Percentiles rank a stretch among this genome's conserved stretches.
Evolutionary conservation across 164 flowering plant species (phyloP).

Genomic region (Sextonia rubra): DNA sequence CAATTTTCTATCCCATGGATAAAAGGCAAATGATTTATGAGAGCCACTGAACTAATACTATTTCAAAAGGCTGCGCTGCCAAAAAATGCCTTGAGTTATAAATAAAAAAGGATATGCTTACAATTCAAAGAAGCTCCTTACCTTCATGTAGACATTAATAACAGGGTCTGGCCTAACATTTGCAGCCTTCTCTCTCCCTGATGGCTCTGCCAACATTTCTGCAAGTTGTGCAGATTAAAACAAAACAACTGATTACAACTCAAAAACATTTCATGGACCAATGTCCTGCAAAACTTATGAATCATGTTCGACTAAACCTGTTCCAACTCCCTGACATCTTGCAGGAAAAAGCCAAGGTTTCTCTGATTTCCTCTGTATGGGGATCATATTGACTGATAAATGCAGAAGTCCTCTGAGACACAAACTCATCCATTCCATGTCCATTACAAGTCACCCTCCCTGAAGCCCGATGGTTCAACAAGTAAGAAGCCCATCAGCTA

Average conservation of each 20-base stretch:
- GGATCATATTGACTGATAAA: constrained; percentile 61
- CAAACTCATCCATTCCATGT: constrained; percentile 54
- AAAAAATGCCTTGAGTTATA: too few species aligned
- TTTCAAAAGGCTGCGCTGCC: too few species aligned
- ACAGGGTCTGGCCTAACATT: constrained; percentile 36
- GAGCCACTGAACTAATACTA: too few species aligned
- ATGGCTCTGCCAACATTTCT: constrained; percentile 30
- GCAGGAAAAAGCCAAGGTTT: constrained; percentile 65
- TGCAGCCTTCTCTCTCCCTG: constrained; percentile 33
- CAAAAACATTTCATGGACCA: neutral
- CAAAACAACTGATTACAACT: neutral
- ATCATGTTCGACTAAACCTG: constrained; percentile 23
- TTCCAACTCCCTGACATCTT: constrained; percentile 67
- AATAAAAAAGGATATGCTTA: neutral
- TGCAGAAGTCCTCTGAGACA: constrained; percentile 56
- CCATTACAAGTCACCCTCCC: constrained; percentile 62
- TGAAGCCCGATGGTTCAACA: constrained; percentile 27
- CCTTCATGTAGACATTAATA: constrained; percentile 38
- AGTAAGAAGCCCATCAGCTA: neutral
- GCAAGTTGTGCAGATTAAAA: neutral
- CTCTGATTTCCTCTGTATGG: constrained; percentile 53
- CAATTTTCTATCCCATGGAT: too few species aligned
- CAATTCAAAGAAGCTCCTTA: constrained; percentile 1
- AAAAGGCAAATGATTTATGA: too few species aligned
- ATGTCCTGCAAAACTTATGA: neutral